Base-by-base conservation (phyloP, 2,329 filamentous ascomycete genomes). In the Stachybotrys chartarum region DNA sequence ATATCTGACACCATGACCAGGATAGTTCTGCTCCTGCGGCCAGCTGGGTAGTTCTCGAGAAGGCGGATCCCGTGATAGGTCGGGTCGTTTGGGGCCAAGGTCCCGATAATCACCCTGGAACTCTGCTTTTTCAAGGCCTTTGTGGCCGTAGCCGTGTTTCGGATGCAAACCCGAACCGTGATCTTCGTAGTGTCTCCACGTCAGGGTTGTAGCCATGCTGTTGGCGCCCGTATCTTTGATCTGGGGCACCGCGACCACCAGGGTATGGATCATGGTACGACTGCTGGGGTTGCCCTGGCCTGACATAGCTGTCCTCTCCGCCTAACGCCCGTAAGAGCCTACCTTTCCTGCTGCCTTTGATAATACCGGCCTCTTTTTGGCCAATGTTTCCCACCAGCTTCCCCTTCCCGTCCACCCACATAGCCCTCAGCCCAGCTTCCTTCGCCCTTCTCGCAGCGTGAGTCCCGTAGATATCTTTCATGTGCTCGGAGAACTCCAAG, bases 401-500 rank as follows among this genome's bases (percentile, higher is more conserved):
- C 46, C 46, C 46, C 7, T 50, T 50, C 11, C 30, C 30, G 48
- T 50, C 48, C 10, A 50, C 48, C 48, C 48, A 50, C 17, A 50
- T 50, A 16, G 48, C 48, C 17, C 48, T n/a, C 7, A 50, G 10
- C n/a, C 30, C 30, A 16, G 48, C 48, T 10, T 50, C 48, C 48
- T 50, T 50, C 14, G 48, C 48, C 7, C 48, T n/a, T 16, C 30
- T n/a, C 10, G 48, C 48, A n/a, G 48, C 17, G 48, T 31, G 17
- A 11, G 48, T 30, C 10, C 30, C 48, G 48, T 50, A 50, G 10
- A 50, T 24, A n/a, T 50, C 24, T 5, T 50, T 50, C 18, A 50
- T 50, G 48, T 6, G 30, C 30, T 57, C 54, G 16, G 50, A 55
- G 50, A 65, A 64, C 42, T 62, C 58, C 1, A 65, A 54, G 30